phyloP scores from a whole-genome alignment of 2,329 filamentous ascomycete genomes.

The Epichloe hybrida region DNA sequence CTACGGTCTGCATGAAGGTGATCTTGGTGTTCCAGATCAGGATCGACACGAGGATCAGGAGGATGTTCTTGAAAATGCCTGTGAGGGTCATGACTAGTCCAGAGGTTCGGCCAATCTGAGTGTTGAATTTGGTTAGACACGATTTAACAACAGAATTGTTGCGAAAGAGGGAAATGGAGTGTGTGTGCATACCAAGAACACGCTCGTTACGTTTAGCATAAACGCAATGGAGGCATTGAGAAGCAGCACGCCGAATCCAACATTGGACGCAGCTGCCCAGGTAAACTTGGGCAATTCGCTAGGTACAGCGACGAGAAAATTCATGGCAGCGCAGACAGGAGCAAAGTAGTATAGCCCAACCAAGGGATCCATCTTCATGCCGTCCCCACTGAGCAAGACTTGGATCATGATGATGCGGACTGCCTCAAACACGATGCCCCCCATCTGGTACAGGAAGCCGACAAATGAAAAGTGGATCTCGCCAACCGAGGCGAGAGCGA shows the following conservation, averaged over 20 bases:
- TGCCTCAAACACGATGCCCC: conserved; percentile 73
- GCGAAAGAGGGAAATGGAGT: neutral
- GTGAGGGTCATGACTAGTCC: conserved; percentile 75
- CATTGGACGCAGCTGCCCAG: conserved; percentile 48
- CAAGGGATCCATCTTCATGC: conserved; percentile 77
- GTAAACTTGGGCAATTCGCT: conserved; percentile 56
- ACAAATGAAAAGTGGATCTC: conserved; percentile 56
- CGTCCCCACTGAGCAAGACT: conserved; percentile 60
- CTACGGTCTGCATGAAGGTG: conserved; percentile 56
- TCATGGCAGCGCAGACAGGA: conserved; percentile 71
- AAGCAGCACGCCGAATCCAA: conserved; percentile 53
- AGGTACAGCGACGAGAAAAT: conserved; percentile 54
- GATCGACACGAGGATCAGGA: conserved; percentile 65
- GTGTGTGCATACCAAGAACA: conserved; percentile 57
- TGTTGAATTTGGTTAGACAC: conserved; percentile 5
- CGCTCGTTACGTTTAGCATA: conserved; percentile 67
- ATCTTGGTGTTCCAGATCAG: conserved; percentile 66
- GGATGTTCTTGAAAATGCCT: conserved; percentile 78
- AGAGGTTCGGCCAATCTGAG: conserved; percentile 74
- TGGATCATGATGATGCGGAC: conserved; percentile 76
- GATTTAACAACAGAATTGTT: neutral
- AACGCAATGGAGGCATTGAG: conserved; percentile 70
- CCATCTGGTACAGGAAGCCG: conserved; percentile 56
- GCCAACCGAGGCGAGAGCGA: conserved; percentile 40
- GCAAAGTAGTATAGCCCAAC: conserved; percentile 86